Evolutionary conservation across 2,329 filamentous ascomycete species (phyloP), one percentile per base, ranked within the genome.

Genomic region (Trichophyton schoenleinii): DNA sequence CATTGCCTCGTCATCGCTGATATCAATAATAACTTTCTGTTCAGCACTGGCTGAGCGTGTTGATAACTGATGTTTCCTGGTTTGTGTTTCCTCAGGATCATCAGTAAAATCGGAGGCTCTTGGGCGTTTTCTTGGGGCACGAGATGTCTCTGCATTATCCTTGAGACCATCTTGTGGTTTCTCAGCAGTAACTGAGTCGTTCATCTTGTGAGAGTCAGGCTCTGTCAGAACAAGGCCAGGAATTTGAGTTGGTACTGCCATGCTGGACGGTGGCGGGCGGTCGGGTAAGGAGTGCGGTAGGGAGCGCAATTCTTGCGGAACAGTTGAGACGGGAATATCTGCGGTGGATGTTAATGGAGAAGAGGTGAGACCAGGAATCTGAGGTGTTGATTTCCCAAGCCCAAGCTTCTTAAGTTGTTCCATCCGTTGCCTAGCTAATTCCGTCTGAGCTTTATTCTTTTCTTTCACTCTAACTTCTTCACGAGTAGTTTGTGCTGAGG

Each of bases 381-480:
- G 55, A 44, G 22, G 7, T 3, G n/a, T 42, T 63, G 57, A 72
- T 67, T 70, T 77, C 66, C 75, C 71, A 13, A 78, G 67, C 59
- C 73, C 72, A 64, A 72, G 73, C 61, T 83, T 85, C 66, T 84
- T 84, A 22, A 94, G 75, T 22, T 87, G 87, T 63, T 90, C 88
- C 69, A 95, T 86, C 66, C 89, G 90, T 69, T 89, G 83, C 65
- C 89, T 84, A 55, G 91, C 79, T 36, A 91, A 75, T 62, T 89
- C 88, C 63, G 88, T 95, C 65, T 90, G 82, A 18, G 83, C 83
- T 69, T 86, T 83, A 36, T 77, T 76, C 65, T 77, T 82, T 67
- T 75, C 72, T 48, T 75, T 76, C 3, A 71, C 69, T 57, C 68
- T 61, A 62, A 55, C 63, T 64, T 63, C 64, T 65, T 62, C 36